These are phyloP conservation scores for Exophiala alcalophila DNA, from an alignment of 2,329 filamentous ascomycete genomes.

Conservation along the genomic window DNA sequence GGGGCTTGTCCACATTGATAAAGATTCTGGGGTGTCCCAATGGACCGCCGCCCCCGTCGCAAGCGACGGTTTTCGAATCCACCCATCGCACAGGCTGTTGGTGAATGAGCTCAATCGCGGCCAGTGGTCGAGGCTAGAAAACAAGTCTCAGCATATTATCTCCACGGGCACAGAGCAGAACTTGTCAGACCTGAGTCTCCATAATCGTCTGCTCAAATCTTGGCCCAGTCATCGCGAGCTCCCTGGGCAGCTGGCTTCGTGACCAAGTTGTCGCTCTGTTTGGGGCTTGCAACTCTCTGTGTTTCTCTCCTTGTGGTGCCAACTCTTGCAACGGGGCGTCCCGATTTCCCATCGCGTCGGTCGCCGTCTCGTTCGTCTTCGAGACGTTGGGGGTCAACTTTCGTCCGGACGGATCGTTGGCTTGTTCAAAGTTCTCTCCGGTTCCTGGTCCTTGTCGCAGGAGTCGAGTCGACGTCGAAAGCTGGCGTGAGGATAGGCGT, in stretches of 20 bases:
- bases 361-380: constrained; percentile 58
- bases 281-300: constrained; percentile 71
- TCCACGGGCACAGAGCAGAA: constrained; percentile 28
- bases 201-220: constrained; percentile 98
- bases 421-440: constrained; percentile 42
- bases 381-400: constrained; percentile 55
- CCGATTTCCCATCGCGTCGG: constrained; percentile 47
- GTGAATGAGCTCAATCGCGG: constrained; percentile 95
- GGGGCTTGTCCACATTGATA: constrained; percentile 96
- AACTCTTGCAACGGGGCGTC: constrained; percentile 57
- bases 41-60: constrained; percentile 88
- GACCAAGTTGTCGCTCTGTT: constrained; percentile 83
- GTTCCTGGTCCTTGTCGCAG: constrained; percentile 26
- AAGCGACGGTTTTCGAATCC: constrained; percentile 74
- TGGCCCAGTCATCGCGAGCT: constrained; percentile 84
- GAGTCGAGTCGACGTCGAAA: constrained; percentile 37
- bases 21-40: constrained; percentile 89
- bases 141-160: constrained; percentile 29
- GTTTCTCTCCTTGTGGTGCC: constrained; percentile 53
- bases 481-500: constrained; percentile 56
- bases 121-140: constrained; percentile 74
- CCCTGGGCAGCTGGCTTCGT: constrained; percentile 75
- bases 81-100: constrained; percentile 92
- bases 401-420: constrained; percentile 58
- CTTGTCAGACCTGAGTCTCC: constrained; percentile 69